Evolutionary conservation across 2,329 filamentous ascomycete genomes (phyloP), one percentile per base, ranked within the genome.

Genomic region (Lachnellula subtilissima): DNA sequence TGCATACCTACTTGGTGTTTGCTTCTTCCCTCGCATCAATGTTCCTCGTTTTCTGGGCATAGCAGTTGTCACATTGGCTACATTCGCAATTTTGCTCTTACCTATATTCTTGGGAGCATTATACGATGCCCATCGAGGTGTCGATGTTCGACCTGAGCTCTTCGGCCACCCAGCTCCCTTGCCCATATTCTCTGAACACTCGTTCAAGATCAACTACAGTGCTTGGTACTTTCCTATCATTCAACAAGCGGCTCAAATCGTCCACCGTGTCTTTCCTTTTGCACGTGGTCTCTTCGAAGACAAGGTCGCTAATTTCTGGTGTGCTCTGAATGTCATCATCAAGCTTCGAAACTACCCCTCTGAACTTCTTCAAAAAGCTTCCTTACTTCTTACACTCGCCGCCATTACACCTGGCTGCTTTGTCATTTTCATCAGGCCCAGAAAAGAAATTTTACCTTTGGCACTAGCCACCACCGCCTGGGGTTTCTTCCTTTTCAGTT

Each of bases 301-400:
- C 76, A 99, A 99, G 73, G 95, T 99, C 19, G 94, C 94, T 67
- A 99, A 99, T 70, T 88, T 97, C 67, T 99, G 94, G 94, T 99
- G 94, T 70, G 87, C 91, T 4, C 79, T 93, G 54, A 95, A 97
- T 70, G 87, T 94, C 0, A 79, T 95, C 54, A 79, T 96, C 75
- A 99, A 99, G 74, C 82, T 99, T 39, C 83, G 88, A 60, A 76
- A 82, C 17, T 94, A 91, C 63, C 84, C 89, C 0, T 73, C 84
- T 2, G 78, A 81, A 7, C 71, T 91, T 5, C 82, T 99, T 32
- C 91, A 96, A 69, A 83, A 83, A 52, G 82, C 84, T 1, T 90
- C 94, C 2, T 79, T 97, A 1, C 75, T 80, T 0, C 81, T 87
- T 1, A 99, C 94, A 0, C 75, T 95, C 2, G 76, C 79, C 1